A percentile compares a stretch with the other conserved stretches of the same genome.
phyloP scores from a whole-genome alignment of 179 eudicot genomes.

The Sideroxylon spinosum region DNA sequence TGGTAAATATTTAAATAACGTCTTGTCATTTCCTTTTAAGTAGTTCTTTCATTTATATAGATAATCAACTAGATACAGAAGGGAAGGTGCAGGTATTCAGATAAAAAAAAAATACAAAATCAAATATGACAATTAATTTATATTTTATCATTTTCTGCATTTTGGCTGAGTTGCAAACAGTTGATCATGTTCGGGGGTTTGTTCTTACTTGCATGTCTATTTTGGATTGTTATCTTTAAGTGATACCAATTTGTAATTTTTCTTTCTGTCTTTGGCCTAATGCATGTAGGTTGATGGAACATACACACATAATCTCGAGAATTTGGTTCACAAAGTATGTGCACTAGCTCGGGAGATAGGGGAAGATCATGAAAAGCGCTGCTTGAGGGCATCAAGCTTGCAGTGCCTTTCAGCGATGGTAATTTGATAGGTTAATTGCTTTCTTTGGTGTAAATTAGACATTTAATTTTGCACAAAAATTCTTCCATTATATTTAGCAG shows the following conservation, averaged over 20 bases:
- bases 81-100: not conserved
- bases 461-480: not conserved
- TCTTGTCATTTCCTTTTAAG: not conserved
- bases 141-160: not conserved
- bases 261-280: slow-evolving; percentile 22
- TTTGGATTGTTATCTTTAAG: not conserved
- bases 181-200: not conserved
- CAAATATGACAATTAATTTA: not conserved
- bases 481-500: not conserved
- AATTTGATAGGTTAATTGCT: slow-evolving; percentile 18
- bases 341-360: slow-evolving; percentile 53
- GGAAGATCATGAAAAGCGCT: slow-evolving; percentile 47
- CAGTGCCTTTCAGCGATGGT: slow-evolving; percentile 97
- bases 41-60: not conserved
- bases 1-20: not conserved
- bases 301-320: slow-evolving; percentile 67
- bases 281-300: slow-evolving; percentile 73
- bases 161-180: not conserved
- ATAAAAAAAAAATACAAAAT: not conserved
- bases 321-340: slow-evolving; percentile 56
- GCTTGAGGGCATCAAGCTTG: slow-evolving; percentile 76
- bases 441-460: not conserved
- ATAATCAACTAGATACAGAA: not conserved
- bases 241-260: not conserved
- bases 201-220: not conserved